phyloP scores from a whole-genome alignment of 257 asterid genomes.

The Nyctanthes arbortristis region DNA sequence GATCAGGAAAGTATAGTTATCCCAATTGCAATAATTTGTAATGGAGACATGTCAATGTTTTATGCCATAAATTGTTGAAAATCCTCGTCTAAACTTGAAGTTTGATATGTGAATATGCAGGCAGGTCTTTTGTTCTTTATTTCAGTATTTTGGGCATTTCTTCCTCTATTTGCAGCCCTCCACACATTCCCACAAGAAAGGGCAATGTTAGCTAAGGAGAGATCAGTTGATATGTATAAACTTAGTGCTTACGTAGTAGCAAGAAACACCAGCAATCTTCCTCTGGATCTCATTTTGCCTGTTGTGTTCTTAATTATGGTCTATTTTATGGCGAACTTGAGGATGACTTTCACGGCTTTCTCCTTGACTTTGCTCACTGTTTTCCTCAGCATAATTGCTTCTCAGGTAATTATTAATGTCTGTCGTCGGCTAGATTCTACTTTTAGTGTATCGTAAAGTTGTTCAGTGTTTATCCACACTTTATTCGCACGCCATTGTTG shows the following conservation, averaged over 20 bases:
- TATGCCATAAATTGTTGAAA: too few relatives aligned
- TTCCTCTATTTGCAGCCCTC: conserved; percentile 41
- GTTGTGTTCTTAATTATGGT: conserved; percentile 33
- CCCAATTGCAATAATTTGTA: background rate
- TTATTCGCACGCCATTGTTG: background rate
- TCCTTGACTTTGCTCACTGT: conserved; percentile 32
- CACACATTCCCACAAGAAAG: conserved; percentile 51
- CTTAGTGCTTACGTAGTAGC: conserved; percentile 47
- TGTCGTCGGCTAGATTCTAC: background rate
- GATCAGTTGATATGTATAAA: conserved; percentile 52
- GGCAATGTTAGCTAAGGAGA: conserved; percentile 47
- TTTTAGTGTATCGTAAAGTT: background rate
- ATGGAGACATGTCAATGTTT: background rate
- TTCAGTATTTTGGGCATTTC: conserved; percentile 46
- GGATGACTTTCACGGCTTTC: conserved; percentile 37
- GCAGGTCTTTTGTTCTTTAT: conserved; percentile 50
- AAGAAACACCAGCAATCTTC: conserved; percentile 42
- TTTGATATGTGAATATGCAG: conserved; percentile 27
- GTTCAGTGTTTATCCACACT: background rate
- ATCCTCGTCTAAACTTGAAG: too few relatives aligned
- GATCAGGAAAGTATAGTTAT: conserved; percentile 41
- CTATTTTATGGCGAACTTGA: conserved; percentile 48
- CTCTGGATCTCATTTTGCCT: conserved; percentile 42
- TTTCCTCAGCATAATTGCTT: conserved; percentile 41
- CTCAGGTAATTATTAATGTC: conserved; percentile 38